phyloP scores from a whole-genome alignment of 2,329 filamentous ascomycete species.

The Plectosphaerella plurivora region DNA sequence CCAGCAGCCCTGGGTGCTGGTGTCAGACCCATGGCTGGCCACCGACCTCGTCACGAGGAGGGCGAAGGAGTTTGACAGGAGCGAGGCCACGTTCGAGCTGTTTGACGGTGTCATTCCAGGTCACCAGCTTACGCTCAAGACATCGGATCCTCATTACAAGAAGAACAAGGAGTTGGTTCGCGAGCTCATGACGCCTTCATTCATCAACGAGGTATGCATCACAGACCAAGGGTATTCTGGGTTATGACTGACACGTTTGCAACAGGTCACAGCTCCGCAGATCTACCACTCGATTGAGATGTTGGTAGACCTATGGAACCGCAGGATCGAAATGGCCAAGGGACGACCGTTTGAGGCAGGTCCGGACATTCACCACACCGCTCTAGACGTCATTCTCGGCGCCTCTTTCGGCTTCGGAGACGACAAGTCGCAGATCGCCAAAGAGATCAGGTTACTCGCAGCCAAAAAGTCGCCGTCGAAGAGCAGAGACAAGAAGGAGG shows the following conservation, averaged over 20 bases:
- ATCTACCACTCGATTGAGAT: constrained; percentile 23
- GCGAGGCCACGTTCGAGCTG: constrained; percentile 12
- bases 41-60: constrained; percentile 27
- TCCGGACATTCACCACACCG: constrained; percentile 23
- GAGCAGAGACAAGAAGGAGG: neutral
- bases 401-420: constrained; percentile 21
- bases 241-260: neutral
- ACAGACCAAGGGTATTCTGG: neutral
- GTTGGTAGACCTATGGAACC: constrained; percentile 27
- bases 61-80: constrained; percentile 25
- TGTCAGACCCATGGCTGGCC: constrained; percentile 25
- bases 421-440: neutral
- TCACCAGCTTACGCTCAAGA: constrained; percentile 28
- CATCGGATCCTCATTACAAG: constrained; percentile 24
- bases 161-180: constrained; percentile 24
- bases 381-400: constrained; percentile 29
- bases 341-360: constrained; percentile 24
- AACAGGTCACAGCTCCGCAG: constrained; percentile 24
- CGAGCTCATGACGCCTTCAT: constrained; percentile 30
- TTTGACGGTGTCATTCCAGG: constrained; percentile 15
- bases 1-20: constrained; percentile 21
- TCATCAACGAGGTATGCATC: constrained; percentile 18
- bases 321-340: constrained; percentile 21
- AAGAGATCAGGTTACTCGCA: neutral
- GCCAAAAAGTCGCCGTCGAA: neutral